phyloP scores from a whole-genome alignment of 306 rosid species.

The Dalbergia oliveri region DNA sequence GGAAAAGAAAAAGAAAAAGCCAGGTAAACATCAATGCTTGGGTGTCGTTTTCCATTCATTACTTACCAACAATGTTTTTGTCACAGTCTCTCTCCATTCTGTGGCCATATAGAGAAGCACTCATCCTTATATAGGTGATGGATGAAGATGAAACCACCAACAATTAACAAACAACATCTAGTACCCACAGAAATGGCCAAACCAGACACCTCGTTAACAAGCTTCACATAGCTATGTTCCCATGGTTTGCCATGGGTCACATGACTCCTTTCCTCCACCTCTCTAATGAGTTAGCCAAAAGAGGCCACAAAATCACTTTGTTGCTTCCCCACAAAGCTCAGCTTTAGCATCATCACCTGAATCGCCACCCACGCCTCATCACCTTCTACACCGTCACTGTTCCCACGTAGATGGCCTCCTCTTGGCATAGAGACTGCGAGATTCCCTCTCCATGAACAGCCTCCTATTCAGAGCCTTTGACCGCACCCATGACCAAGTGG shows the following conservation, averaged over 20 bases:
- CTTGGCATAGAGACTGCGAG: slow-evolving; percentile 57
- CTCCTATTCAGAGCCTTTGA: slow-evolving; percentile 53
- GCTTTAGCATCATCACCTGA: slow-evolving; percentile 40
- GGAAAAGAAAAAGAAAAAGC: no score
- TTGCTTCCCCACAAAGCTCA: slow-evolving; percentile 54
- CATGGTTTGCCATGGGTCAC: slow-evolving; percentile 72
- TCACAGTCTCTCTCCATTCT: no score
- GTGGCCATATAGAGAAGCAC: no score
- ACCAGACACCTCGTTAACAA: background rate
- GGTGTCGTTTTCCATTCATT: no score
- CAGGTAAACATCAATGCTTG: no score
- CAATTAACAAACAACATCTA: no score
- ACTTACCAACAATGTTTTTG: no score
- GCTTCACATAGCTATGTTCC: slow-evolving; percentile 56
- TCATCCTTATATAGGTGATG: no score
- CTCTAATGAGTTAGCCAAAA: slow-evolving; percentile 36
- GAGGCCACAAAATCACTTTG: slow-evolving; percentile 51
- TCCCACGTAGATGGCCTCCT: slow-evolving; percentile 53
- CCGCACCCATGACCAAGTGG: slow-evolving; percentile 47
- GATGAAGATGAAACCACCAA: no score
- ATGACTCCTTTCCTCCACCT: slow-evolving; percentile 62
- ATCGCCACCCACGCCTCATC: slow-evolving; percentile 53
- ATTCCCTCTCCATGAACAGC: slow-evolving; percentile 33
- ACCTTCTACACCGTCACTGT: slow-evolving; percentile 44
- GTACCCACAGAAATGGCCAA: background rate